Evolutionary conservation across 495 filamentous ascomycete genomes (phyloP).

Genomic region (Aspergillus sparsus): DNA sequence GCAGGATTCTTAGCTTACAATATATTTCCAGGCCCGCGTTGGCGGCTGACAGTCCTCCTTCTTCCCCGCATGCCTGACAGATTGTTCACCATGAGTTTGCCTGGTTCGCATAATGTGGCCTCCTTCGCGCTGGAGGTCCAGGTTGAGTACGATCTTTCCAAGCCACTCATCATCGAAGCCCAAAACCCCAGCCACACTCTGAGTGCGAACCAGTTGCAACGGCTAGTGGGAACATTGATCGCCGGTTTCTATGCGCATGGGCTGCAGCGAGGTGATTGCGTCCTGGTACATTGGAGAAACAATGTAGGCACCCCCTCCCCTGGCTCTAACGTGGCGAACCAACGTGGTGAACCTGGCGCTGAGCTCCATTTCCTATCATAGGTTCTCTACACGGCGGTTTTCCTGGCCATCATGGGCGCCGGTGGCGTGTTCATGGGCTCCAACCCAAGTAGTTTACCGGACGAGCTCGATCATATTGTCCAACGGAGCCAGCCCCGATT

Average conservation of each 20-base stretch:
- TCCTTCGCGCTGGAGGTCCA: constrained; percentile 37
- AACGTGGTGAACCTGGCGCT: too few relatives aligned
- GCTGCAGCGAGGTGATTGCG: constrained; percentile 53
- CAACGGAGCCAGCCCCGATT: constrained; percentile 33
- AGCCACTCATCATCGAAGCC: constrained; percentile 54
- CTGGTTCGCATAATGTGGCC: constrained; percentile 8
- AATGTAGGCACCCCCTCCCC: constrained; percentile 37
- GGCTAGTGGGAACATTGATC: constrained; percentile 47
- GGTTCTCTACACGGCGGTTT: constrained; percentile 44
- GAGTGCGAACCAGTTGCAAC: constrained; percentile 47
- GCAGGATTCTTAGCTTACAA: too few relatives aligned
- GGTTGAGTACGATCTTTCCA: constrained; percentile 31
- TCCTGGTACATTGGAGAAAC: constrained; percentile 60
- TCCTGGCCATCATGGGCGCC: constrained; percentile 41
- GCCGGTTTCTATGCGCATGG: constrained; percentile 52
- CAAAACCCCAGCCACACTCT: constrained; percentile 51
- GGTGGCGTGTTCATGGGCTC: constrained; percentile 44
- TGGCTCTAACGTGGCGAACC: too few relatives aligned
- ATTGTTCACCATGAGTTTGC: background rate
- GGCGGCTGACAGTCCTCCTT: too few relatives aligned
- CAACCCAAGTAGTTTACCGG: constrained; percentile 35
- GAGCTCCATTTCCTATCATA: constrained; percentile 18
- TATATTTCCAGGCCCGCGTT: too few relatives aligned
- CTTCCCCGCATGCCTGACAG: too few relatives aligned
- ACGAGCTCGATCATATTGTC: constrained; percentile 38